phyloP scores from a whole-genome alignment of 768 basidiomycete species.

The Hygrocybe coccinea region DNA sequence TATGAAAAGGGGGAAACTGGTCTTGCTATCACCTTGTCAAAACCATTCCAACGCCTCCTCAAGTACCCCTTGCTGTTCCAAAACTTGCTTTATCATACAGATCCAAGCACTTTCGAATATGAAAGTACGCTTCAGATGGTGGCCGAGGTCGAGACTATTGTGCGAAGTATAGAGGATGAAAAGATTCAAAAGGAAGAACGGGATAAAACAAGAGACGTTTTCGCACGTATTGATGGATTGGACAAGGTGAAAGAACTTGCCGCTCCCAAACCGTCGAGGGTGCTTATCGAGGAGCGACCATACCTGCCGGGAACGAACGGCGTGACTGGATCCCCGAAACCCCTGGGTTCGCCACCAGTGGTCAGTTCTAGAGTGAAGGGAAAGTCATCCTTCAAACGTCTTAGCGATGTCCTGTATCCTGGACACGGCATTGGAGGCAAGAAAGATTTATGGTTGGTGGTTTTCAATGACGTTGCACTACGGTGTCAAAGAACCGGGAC shows the following conservation, averaged over 20 bases:
- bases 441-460: slow-evolving; percentile 90
- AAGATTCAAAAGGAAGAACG: slow-evolving; percentile 96
- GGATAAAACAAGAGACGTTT: slow-evolving; percentile 90
- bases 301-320: slow-evolving; percentile 37
- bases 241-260: slow-evolving; percentile 92
- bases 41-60: slow-evolving; percentile 93
- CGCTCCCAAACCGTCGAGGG: slow-evolving; percentile 80
- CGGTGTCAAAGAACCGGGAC: slow-evolving; percentile 88
- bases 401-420: slow-evolving; percentile 80
- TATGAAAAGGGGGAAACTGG: slow-evolving; percentile 89
- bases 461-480: slow-evolving; percentile 93
- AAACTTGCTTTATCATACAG: slow-evolving; percentile 93
- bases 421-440: slow-evolving; percentile 57
- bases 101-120: slow-evolving; percentile 95
- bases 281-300: slow-evolving; percentile 78
- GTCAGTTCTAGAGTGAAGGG: slow-evolving; percentile 60
- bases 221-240: slow-evolving; percentile 93
- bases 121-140: slow-evolving; percentile 96
- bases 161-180: slow-evolving; percentile 95
- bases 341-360: slow-evolving; percentile 39
- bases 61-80: slow-evolving; percentile 98
- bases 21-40: slow-evolving; percentile 89
- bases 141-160: slow-evolving; percentile 93
- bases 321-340: slow-evolving; percentile 30
- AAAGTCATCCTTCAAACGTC: slow-evolving; percentile 81